Conservation (phyloP, 371 early-diverging fungal genomes). For the Mortierella sp. region DNA sequence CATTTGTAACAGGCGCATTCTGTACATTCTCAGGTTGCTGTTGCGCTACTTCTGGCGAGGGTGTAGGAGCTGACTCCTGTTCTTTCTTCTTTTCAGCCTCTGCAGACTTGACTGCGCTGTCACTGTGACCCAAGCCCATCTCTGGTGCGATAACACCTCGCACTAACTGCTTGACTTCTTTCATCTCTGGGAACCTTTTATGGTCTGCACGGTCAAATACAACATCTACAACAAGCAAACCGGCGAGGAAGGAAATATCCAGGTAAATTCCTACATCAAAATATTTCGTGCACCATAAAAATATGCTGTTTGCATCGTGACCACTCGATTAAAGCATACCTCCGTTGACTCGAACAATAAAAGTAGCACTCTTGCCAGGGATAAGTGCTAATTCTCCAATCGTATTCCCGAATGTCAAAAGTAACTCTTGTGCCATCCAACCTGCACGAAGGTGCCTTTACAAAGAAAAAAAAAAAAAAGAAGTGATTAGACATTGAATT, state of each 20-base stretch:
- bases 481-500: neutral
- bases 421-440: slow-evolving; percentile 80
- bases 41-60: neutral
- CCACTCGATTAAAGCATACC: slow-evolving; percentile 53
- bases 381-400: slow-evolving; percentile 78
- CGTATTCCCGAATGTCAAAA: slow-evolving; percentile 72
- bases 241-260: neutral
- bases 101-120: slow-evolving; percentile 56
- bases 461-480: slow-evolving; percentile 1
- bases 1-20: neutral
- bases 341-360: slow-evolving; percentile 69
- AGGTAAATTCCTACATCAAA: too few species aligned
- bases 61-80: neutral
- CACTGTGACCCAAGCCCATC: slow-evolving; percentile 77
- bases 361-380: slow-evolving; percentile 72
- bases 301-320: neutral
- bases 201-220: slow-evolving; percentile 78
- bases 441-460: slow-evolving; percentile 68
- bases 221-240: slow-evolving; percentile 38
- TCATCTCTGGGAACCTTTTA: slow-evolving; percentile 79
- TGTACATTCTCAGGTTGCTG: neutral
- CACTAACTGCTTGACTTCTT: slow-evolving; percentile 79
- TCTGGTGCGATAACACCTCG: slow-evolving; percentile 74
- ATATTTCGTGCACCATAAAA: too few species aligned
- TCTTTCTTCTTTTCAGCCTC: neutral